A percentile compares a stretch with the other conserved stretches of the same genome.
These are phyloP conservation scores for Primulina eburnea DNA, from an alignment of 257 asterid genomes.

Conservation along the genomic window DNA sequence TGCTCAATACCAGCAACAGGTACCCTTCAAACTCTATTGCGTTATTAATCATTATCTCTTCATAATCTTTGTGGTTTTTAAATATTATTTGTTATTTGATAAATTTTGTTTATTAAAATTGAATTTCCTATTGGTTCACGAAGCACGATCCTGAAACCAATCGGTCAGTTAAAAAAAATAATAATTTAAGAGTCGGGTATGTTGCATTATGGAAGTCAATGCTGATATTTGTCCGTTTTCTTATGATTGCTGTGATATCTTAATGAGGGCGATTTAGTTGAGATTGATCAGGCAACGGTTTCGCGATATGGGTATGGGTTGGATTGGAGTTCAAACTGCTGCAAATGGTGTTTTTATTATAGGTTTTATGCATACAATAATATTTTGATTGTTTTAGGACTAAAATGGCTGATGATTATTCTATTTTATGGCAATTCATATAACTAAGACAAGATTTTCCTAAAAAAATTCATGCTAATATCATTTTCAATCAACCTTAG, in stretches of 20 bases:
- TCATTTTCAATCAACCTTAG: background rate
- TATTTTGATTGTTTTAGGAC: background rate
- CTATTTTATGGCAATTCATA: too few species aligned
- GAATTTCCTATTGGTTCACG: background rate
- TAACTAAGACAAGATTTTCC: background rate
- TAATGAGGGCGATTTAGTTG: background rate
- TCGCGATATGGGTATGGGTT: background rate
- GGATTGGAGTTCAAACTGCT: background rate
- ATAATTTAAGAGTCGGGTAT: too few species aligned
- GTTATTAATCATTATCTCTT: background rate
- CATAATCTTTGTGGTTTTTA: constrained; percentile 1
- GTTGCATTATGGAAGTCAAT: too few species aligned
- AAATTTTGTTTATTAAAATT: background rate
- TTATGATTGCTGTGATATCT: background rate
- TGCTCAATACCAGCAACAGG: constrained; percentile 93
- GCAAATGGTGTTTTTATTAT: background rate
- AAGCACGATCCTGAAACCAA: too few species aligned
- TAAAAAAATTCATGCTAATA: background rate
- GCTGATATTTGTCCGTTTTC: too few species aligned
- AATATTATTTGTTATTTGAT: background rate
- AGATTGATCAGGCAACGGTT: background rate
- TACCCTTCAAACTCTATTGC: constrained; percentile 15
- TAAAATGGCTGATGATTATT: background rate
- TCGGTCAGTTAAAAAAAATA: too few species aligned
- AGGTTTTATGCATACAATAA: background rate